These are phyloP conservation scores for Limonium bicolor DNA, from an alignment of 148 eudicot species.

Conservation along the genomic window DNA sequence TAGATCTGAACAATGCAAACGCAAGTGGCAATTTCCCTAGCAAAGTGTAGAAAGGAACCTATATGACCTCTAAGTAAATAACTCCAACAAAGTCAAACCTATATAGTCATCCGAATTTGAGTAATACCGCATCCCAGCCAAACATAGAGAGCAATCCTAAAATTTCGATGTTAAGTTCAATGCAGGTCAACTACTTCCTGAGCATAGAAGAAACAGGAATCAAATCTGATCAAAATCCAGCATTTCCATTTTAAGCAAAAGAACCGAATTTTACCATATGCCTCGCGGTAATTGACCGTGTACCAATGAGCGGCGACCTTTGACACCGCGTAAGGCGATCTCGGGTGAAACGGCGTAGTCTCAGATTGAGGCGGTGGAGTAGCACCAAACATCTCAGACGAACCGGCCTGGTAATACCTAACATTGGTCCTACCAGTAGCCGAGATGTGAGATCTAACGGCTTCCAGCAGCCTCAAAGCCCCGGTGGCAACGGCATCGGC, in stretches of 20 bases:
- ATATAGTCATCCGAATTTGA: too few relatives aligned
- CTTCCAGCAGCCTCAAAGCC: slow-evolving; percentile 62
- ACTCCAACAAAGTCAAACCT: too few relatives aligned
- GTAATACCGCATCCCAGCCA: too few relatives aligned
- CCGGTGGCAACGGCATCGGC: slow-evolving; percentile 96
- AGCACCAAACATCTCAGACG: slow-evolving; percentile 93
- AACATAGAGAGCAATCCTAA: too few relatives aligned
- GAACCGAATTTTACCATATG: slow-evolving; percentile 36
- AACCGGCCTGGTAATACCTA: slow-evolving; percentile 83
- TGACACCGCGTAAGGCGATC: slow-evolving; percentile 85
- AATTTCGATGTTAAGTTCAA: too few relatives aligned
- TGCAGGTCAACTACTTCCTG: too few relatives aligned
- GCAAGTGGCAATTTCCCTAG: too few relatives aligned
- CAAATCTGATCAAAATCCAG: too few relatives aligned
- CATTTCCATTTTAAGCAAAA: neutral
- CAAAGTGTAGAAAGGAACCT: too few relatives aligned
- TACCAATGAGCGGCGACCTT: slow-evolving; percentile 93
- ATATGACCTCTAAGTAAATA: too few relatives aligned
- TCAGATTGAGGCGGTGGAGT: slow-evolving; percentile 84
- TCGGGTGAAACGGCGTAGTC: slow-evolving; percentile 69
- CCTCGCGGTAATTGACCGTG: slow-evolving; percentile 94
- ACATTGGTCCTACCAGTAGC: slow-evolving; percentile 51
- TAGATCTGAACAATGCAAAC: too few relatives aligned
- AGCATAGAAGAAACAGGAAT: too few relatives aligned
- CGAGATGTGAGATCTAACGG: slow-evolving; percentile 64